Evolutionary conservation across 2,329 filamentous ascomycete genomes (phyloP).

Genomic region (Colletotrichum cuscutae): DNA sequence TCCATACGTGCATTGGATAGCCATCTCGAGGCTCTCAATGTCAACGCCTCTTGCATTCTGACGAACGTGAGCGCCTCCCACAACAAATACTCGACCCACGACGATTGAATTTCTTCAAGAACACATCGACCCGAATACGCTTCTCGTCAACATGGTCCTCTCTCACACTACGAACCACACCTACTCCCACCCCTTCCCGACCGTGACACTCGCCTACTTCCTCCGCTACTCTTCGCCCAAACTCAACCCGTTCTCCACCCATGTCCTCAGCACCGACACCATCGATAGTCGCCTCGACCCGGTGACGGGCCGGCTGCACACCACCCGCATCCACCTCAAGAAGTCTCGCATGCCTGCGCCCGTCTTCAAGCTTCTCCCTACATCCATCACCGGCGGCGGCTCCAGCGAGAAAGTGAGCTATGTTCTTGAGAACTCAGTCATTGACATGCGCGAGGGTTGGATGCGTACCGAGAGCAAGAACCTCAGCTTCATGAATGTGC

Average conservation of each 20-base stretch:
- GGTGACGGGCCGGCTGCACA: constrained; percentile 78
- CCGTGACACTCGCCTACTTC: constrained; percentile 89
- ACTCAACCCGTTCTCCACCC: constrained; percentile 81
- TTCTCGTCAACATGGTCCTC: constrained; percentile 64
- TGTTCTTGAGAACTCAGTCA: constrained; percentile 82
- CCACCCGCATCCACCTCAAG: constrained; percentile 84
- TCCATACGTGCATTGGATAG: constrained; percentile 1
- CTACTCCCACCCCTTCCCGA: constrained; percentile 85
- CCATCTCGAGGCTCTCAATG: constrained; percentile 19
- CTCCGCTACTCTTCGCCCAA: constrained; percentile 80
- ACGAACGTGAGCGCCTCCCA: constrained; percentile 28
- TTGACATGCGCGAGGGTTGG: constrained; percentile 83
- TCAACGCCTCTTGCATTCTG: constrained; percentile 13
- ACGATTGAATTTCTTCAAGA: not conserved
- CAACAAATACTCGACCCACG: not conserved
- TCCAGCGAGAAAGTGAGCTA: constrained; percentile 77
- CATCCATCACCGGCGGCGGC: constrained; percentile 72
- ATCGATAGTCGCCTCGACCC: constrained; percentile 80
- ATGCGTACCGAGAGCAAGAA: constrained; percentile 86
- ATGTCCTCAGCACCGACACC: constrained; percentile 86
- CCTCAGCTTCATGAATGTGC: constrained; percentile 82
- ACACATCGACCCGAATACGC: not conserved
- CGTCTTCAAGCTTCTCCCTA: constrained; percentile 79
- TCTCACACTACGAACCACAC: constrained; percentile 74
- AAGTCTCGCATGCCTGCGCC: constrained; percentile 80